Base-by-base conservation (phyloP, 345 rosid species). In the Anastatica hierochuntica region DNA sequence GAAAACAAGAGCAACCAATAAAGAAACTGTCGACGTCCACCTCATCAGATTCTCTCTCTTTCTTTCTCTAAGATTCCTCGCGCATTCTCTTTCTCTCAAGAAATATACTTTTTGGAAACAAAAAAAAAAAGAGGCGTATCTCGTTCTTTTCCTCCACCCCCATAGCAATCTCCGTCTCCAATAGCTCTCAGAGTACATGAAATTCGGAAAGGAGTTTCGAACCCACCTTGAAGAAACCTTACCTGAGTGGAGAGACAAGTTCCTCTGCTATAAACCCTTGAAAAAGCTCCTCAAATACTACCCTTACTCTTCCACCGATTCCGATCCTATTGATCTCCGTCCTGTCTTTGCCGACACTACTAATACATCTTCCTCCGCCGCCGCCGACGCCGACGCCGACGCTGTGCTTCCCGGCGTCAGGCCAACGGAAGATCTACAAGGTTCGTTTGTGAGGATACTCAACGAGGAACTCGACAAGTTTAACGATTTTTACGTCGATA, bases 231-330 rank as follows among this genome's bases (percentile, higher is more conserved):
- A 83, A 77, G 95, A 89, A 54, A 85, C 90, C 13, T 69, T 89
- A 24, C 97, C 97, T 1, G 95, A 76, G 68, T 89, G 95, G 97
- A 79, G 95, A 64, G 97, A 85, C 75, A 89, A 89, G 76, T 85
- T 89, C 73, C 94, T 89, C 38, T 79, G 90, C 68, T 89, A 89
- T 72, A 85, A 89, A 51, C 95, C 88, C 60, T 74, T 89, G 49
- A 89, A 89, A 66, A 83, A 83, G 64, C 85, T 89, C 68, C 85
- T 85, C 63, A 83, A 89, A 62, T 63, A 74, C 40, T 55, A 77
- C 66, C 83, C 85, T 43, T 16, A 24, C 27, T 3, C 27, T 24
- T 24, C 27, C 27, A 3, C 27, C 4, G 46, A 38, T 49, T 49
- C 62, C 58, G 53, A 49, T 42, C 64, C 14, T 7, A 12, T 20